These are phyloP conservation scores for Astrothelium macrocarpum DNA, from an alignment of 495 filamentous ascomycete species.

Conservation along the genomic window DNA sequence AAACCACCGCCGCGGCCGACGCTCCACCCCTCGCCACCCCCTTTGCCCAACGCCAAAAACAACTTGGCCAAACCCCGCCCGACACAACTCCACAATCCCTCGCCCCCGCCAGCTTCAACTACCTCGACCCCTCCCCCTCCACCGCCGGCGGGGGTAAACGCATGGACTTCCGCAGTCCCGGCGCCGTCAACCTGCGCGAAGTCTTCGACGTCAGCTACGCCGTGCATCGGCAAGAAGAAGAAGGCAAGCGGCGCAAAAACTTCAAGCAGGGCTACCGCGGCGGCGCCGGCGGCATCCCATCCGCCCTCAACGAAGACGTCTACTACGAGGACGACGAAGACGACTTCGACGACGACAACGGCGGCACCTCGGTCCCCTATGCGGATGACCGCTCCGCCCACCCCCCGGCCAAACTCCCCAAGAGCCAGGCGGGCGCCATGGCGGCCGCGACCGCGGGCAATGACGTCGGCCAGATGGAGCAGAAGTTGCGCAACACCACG, in stretches of 20 bases:
- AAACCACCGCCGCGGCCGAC: slow-evolving; percentile 60
- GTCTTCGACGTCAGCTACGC: slow-evolving; percentile 97
- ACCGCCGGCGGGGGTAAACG: slow-evolving; percentile 45
- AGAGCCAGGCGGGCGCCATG: slow-evolving; percentile 34
- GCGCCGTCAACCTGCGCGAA: slow-evolving; percentile 88
- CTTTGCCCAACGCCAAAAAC: slow-evolving; percentile 43
- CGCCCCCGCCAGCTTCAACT: slow-evolving; percentile 44
- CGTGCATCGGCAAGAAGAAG: slow-evolving; percentile 93
- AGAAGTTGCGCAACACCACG: slow-evolving; percentile 72
- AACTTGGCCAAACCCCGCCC: slow-evolving; percentile 18
- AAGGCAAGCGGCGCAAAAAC: slow-evolving; percentile 78
- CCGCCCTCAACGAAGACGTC: slow-evolving; percentile 39
- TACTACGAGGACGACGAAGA: slow-evolving; percentile 56
- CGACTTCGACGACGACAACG: slow-evolving; percentile 53
- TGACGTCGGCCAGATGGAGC: slow-evolving; percentile 71
- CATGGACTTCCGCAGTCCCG: slow-evolving; percentile 92
- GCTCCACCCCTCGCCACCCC: slow-evolving; percentile 71
- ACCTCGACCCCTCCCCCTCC: slow-evolving; percentile 42
- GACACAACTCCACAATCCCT: slow-evolving; percentile 3
- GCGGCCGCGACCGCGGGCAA: slow-evolving; percentile 23
- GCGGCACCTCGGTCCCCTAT: slow-evolving; percentile 42
- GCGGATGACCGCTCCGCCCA: slow-evolving; percentile 35
- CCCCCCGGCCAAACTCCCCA: slow-evolving; percentile 59
- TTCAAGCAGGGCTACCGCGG: slow-evolving; percentile 62
- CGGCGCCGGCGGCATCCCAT: slow-evolving; percentile 31